Conservation (phyloP, 2,329 filamentous ascomycete species). For the Paraphoma chrysanthemicola region DNA sequence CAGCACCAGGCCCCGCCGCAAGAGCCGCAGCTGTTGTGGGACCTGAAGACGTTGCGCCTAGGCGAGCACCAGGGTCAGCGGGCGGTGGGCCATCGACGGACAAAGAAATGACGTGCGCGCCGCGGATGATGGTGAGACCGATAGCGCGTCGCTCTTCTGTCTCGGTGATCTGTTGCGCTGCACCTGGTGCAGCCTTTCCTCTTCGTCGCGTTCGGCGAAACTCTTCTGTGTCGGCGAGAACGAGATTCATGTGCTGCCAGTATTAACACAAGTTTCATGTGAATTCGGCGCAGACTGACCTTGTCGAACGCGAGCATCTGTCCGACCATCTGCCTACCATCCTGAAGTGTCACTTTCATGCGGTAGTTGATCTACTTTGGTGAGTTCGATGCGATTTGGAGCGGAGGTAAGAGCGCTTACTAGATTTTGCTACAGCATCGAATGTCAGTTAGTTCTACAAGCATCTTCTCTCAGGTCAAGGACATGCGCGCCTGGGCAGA, state of each 20-base stretch:
- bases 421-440: conserved; percentile 65
- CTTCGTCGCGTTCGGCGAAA: conserved; percentile 41
- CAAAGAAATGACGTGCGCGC: conserved; percentile 91
- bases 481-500: conserved; percentile 44
- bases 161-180: conserved; percentile 73
- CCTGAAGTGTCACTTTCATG: conserved; percentile 95
- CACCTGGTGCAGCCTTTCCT: conserved; percentile 73
- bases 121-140: conserved; percentile 91
- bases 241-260: conserved; percentile 94
- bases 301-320: conserved; percentile 99
- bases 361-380: conserved; percentile 90
- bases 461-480: conserved; percentile 51
- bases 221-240: conserved; percentile 92
- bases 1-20: conserved; percentile 84
- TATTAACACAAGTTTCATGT: conserved; percentile 16
- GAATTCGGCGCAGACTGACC: conserved; percentile 56
- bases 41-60: conserved; percentile 77
- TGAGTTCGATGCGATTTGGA: conserved; percentile 25
- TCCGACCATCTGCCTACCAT: conserved; percentile 94
- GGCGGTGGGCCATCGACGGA: conserved; percentile 96
- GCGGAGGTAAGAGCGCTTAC: conserved; percentile 55
- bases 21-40: conserved; percentile 67
- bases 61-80: conserved; percentile 86
- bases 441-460: conserved; percentile 53
- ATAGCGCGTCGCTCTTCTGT: conserved; percentile 97